Conservation (phyloP, 257 asterid species). For the Mitragyna speciosa region DNA sequence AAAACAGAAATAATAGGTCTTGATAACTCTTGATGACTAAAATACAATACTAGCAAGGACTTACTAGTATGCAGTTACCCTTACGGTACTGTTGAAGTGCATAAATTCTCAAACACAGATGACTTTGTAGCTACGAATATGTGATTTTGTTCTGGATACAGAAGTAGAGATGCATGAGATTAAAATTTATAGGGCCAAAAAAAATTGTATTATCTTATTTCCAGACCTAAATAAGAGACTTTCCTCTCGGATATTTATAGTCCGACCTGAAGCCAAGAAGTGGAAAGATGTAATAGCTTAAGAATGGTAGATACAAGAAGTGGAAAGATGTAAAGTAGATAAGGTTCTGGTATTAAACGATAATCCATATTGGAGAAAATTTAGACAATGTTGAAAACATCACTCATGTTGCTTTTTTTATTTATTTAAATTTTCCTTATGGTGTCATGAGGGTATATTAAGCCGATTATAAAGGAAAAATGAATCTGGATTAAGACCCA, state of each 20-base stretch:
- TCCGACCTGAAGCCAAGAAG: not conserved
- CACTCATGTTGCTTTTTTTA: too few species aligned
- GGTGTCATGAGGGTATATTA: too few species aligned
- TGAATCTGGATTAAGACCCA: too few species aligned
- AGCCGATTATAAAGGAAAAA: too few species aligned
- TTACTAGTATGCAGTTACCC: not conserved
- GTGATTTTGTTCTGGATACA: not conserved
- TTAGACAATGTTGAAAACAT: too few species aligned
- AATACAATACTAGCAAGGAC: not conserved
- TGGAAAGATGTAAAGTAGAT: too few species aligned
- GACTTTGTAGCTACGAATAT: not conserved
- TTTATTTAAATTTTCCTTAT: too few species aligned
- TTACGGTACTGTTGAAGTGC: not conserved
- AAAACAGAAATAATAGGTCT: not conserved
- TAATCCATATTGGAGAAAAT: too few species aligned
- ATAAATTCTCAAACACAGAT: not conserved
- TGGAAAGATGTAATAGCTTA: too few species aligned
- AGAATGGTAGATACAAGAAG: too few species aligned
- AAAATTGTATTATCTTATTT: not conserved
- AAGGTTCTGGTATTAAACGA: too few species aligned
- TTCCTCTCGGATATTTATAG: not conserved
- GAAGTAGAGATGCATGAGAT: not conserved
- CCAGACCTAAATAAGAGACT: not conserved
- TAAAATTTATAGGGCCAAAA: not conserved
- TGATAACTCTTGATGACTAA: not conserved